A percentile compares a stretch with the other conserved stretches of the same genome.
Evolutionary conservation across 345 rosid genomes (phyloP).

Genomic region (Acer saccharum): DNA sequence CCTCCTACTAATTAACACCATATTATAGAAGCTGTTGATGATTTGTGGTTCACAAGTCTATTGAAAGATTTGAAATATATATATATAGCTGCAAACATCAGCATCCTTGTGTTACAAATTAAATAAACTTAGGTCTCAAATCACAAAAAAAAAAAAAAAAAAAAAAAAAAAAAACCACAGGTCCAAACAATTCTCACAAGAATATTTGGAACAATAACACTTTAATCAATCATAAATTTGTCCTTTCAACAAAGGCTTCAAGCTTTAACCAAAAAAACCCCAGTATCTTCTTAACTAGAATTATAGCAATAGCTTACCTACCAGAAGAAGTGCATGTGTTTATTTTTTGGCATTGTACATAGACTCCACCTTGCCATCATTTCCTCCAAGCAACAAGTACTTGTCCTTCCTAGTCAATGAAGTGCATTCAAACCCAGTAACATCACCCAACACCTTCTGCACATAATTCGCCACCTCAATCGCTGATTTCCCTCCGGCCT

Average conservation of each 20-base stretch:
- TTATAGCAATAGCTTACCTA: neutral
- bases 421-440: constrained; percentile 75
- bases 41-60: no score
- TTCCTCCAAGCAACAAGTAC: constrained; percentile 80
- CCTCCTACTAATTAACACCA: neutral
- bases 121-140: neutral
- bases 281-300: neutral
- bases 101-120: neutral
- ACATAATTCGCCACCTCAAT: constrained; percentile 92
- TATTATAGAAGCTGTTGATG: neutral
- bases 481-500: constrained; percentile 78
- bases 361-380: constrained; percentile 91
- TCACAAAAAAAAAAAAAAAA: no score
- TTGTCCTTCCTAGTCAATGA: constrained; percentile 82
- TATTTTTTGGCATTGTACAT: constrained; percentile 50
- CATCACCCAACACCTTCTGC: constrained; percentile 70
- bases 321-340: neutral
- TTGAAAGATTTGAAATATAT: no score
- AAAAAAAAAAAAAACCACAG: neutral
- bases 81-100: no score
- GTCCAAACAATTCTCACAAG: neutral
- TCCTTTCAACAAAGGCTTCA: neutral
- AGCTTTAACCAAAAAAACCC: no score
- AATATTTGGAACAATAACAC: neutral
- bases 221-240: neutral